Conservation (phyloP, 306 rosid genomes). For the Castanopsis chinensis region DNA sequence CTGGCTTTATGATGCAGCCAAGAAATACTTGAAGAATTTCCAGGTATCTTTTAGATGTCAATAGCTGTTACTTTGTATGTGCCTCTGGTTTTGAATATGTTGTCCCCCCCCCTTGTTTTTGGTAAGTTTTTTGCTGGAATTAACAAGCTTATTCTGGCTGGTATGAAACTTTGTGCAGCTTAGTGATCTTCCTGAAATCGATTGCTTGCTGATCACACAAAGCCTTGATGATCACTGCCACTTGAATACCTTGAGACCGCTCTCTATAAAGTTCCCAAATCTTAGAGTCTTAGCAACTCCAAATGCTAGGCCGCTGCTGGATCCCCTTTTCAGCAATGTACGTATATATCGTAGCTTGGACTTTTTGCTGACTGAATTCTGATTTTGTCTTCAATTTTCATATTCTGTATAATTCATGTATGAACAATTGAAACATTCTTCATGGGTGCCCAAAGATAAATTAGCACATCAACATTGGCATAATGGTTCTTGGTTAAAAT, state of each 20-base stretch:
- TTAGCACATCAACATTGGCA: not conserved
- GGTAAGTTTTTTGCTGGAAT: not conserved
- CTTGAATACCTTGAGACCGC: slow-evolving; percentile 79
- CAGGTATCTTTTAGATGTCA: slow-evolving; percentile 46
- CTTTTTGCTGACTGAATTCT: not conserved
- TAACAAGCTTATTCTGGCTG: slow-evolving; percentile 30
- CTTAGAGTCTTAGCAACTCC: slow-evolving; percentile 75
- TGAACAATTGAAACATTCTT: not conserved
- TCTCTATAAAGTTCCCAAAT: slow-evolving; percentile 63
- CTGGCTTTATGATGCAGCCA: slow-evolving; percentile 91
- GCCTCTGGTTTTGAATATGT: slow-evolving; percentile 10
- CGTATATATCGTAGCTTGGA: slow-evolving; percentile 19
- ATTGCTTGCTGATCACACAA: slow-evolving; percentile 80
- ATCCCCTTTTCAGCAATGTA: slow-evolving; percentile 83
- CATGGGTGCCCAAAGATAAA: not conserved
- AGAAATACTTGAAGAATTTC: slow-evolving; percentile 69
- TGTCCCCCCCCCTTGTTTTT: not conserved
- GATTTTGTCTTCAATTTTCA: not conserved
- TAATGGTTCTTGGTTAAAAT: not conserved
- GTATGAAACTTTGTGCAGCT: slow-evolving; percentile 60
- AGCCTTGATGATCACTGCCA: slow-evolving; percentile 98
- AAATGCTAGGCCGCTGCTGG: slow-evolving; percentile 70
- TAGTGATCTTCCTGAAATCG: slow-evolving; percentile 81
- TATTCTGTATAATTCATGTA: not conserved
- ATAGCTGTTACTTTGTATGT: not conserved